Evolutionary conservation across 805 yeast species (phyloP), one percentile per base, ranked within the genome.

Genomic region (Candida tammaniensis): DNA sequence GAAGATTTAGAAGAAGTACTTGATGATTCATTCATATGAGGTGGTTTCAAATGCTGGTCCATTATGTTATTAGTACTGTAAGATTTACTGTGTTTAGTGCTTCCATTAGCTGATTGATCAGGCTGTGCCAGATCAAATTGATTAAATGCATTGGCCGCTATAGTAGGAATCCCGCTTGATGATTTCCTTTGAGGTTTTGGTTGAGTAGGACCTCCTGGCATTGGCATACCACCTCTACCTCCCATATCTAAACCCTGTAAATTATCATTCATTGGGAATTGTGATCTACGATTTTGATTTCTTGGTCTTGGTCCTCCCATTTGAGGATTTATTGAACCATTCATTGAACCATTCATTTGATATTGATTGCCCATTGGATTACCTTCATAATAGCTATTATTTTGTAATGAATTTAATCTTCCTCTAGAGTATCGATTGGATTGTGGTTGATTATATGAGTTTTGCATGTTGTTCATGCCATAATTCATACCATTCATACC

Each of bases 201-300:
- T 4, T 11, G 31, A 33, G 38, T 30, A 39, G 47, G 47, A 38
- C 48, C 43, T n/a, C 47, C 48, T 6, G 65, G 58, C 58, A 59
- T 59, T 2, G 71, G 72, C 72, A 67, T 67, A 6, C 72, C 72
- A 14, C 70, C 72, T 44, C 72, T 53, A n/a, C 70, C 71, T 10
- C 72, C 71, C 54, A 63, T 55, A 47, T 66, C 72, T 13, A 64
- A 35, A 2, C 58, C 60, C 8, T 52, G 54, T 17, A 55, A 30
- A 15, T 42, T 40, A n/a, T 58, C 61, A 14, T 51, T 50, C 51
- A 60, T 52, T 13, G 42, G 29, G 42, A 54, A 57, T 6, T 51
- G 60, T 0, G 70, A 62, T 19, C 70, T 54, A 28, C 72, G 59
- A 39, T 59, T 61, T 19, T 35, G 47, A 33, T 53, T 55, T 44